Evolutionary conservation across 371 early-diverging fungal genomes (phyloP), one percentile per base, ranked within the genome.

Genomic region (Rhizopus stolonifer): DNA sequence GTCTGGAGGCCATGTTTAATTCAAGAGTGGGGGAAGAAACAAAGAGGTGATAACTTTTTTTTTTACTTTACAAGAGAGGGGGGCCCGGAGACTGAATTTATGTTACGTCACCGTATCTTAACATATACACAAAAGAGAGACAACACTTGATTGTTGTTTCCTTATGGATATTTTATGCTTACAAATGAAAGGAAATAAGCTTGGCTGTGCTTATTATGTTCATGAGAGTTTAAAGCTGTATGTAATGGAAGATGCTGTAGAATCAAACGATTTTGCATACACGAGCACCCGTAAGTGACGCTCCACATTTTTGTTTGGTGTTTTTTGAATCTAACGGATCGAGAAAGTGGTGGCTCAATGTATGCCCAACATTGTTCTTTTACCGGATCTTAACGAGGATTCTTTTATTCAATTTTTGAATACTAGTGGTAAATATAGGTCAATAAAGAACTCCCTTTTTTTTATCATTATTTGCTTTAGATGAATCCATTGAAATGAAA

Each of bases 181-280:
- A 14, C 66, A 73, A 14, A 67, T 68, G 52, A 58, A 58, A 22
- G 57, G 59, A 1, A 49, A 67, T n/a, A 68, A 54, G 23, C 24
- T 82, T 11, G 86, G 86, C 7, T 80, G 81, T 32, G 70, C 80
- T 4, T 85, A 79, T 51, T 84, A 78, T 48, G 63, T 62, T 26
- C 61, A 59, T 13, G 54, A 54, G 7, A 52, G 40, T 15, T 49
- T 60, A 17, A 76, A 74, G 48, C 59, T 86, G 8, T 79, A 65
- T 43, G 53, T 85, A 18, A 80, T 84, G 82, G 78, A 87, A 42
- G 86, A 86, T 56, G 55, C 69, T 34, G 33, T 49, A 0, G 84
- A 82, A 40, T 63, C 72, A 21, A 39, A 62, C 5, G 51, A 64
- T 10, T 64, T 70, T 32, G 74, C 66, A 14, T 56, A 74, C 24